Evolutionary conservation across 2,329 filamentous ascomycete genomes (phyloP), one percentile per base, ranked within the genome.

Genomic region (Phialemonium atrogriseum): DNA sequence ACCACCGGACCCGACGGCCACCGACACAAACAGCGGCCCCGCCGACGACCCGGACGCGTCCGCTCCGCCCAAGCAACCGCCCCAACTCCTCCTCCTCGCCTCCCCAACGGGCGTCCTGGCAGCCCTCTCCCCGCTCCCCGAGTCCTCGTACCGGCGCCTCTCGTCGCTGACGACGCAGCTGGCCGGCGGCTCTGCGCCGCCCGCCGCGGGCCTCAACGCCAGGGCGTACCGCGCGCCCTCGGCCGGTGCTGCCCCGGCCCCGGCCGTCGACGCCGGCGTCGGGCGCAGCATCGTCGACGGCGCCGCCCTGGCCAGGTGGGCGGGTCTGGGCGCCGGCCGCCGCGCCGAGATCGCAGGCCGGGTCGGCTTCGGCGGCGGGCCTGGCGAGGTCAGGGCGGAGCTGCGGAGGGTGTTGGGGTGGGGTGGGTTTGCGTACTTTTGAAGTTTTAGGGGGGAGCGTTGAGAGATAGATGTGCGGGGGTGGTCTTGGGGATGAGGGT

Each of bases 161-260:
- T 79, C 79, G 4, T 85, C 84, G 2, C 66, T 98, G 4, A 75
- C 88, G 27, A 83, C 80, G 4, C 87, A 93, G 51, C 68, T 98
- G 2, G 68, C 79, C 7, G n/a, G n/a, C n/a, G 84, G 78, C 20
- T 77, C 80, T 0, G 70, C 95, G 7, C 78, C 84, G 25, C 79
- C 87, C 40, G 63, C 82, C 5, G 84, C 79, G 7, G 86, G 84
- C 0, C 66, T 95, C 30, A 96, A 96, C 56, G 82, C 86, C 3
- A 77, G 83, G 34, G 84, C 79, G 0, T 84, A 89, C 58, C 72
- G 91, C 10, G 64, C 64, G 28, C 73, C 47, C 52, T 68, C 44
- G 8, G 54, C 58, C 42, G 56, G 52, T 5, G n/a, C n/a, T n/a
- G 49, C 51, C n/a, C 49, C 37, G 32, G 34, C 49, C 5, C 60